A percentile compares a stretch with the other conserved stretches of the same genome.
phyloP scores from a whole-genome alignment of 2,329 filamentous ascomycete genomes.

The Colletotrichum tabaci region DNA sequence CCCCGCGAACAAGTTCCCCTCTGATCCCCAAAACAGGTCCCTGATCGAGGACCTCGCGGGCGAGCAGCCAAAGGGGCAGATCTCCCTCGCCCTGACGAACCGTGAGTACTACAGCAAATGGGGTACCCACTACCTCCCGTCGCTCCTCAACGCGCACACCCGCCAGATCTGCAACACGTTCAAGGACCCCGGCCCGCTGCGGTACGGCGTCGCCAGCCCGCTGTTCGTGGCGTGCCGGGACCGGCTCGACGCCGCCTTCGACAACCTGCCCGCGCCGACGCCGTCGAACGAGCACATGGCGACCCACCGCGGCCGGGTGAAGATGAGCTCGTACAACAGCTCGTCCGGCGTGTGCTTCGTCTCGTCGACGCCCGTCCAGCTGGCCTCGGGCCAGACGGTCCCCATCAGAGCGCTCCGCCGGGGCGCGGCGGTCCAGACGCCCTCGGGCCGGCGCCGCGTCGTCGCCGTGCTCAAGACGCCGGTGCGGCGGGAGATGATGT shows the following conservation, averaged over 20 bases:
- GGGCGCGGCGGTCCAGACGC: conserved; percentile 66
- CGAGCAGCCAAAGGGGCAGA: conserved; percentile 62
- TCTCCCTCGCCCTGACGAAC: conserved; percentile 62
- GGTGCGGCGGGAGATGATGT: conserved; percentile 58
- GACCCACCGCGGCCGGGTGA: conserved; percentile 43
- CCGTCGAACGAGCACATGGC: conserved; percentile 51
- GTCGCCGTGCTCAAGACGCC: conserved; percentile 66
- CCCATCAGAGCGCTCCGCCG: conserved; percentile 60
- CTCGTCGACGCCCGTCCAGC: conserved; percentile 61
- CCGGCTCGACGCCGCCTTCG: conserved; percentile 64
- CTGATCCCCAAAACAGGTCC: conserved; percentile 59
- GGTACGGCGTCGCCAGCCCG: conserved; percentile 65
- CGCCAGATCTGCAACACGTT: conserved; percentile 74
- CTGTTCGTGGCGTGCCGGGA: conserved; percentile 68
- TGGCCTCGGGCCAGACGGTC: conserved; percentile 58
- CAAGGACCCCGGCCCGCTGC: conserved; percentile 71
- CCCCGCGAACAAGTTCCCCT: conserved; percentile 51
- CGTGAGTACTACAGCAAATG: conserved; percentile 61
- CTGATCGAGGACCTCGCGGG: conserved; percentile 66
- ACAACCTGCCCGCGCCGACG: conserved; percentile 60
- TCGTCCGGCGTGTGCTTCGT: conserved; percentile 66
- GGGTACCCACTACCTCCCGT: conserved; percentile 72
- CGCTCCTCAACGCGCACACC: conserved; percentile 69
- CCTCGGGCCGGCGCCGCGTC: conserved; percentile 63
- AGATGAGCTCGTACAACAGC: conserved; percentile 63